phyloP scores from a whole-genome alignment of 345 rosid genomes.

The Rhizophora apiculata region DNA sequence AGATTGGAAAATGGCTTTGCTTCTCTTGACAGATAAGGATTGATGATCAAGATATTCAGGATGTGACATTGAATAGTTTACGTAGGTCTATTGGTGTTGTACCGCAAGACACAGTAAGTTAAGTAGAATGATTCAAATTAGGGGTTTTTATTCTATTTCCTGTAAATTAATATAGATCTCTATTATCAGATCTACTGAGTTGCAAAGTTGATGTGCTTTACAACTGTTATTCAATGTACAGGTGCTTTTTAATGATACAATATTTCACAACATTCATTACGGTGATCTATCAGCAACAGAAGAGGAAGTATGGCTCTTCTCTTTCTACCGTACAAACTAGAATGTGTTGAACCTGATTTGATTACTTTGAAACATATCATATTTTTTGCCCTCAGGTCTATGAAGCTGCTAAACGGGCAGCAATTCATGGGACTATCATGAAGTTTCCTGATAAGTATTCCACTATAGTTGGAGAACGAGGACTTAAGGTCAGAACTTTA shows the following conservation, averaged over 20 bases:
- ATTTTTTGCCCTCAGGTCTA: slow-evolving; percentile 56
- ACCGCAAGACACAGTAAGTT: slow-evolving; percentile 95
- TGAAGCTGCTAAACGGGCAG: slow-evolving; percentile 92
- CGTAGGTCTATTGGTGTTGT: slow-evolving; percentile 81
- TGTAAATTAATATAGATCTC: not conserved
- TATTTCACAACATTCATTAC: slow-evolving; percentile 92
- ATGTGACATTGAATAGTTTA: slow-evolving; percentile 71
- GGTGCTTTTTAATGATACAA: slow-evolving; percentile 97
- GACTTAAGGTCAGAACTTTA: slow-evolving; percentile 80
- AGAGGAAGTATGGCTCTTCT: slow-evolving; percentile 58
- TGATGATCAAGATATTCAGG: slow-evolving; percentile 84
- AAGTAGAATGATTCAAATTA: slow-evolving; percentile 4
- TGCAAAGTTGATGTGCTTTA: slow-evolving; percentile 9
- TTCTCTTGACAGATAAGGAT: slow-evolving; percentile 51
- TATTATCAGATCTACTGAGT: slow-evolving; percentile 1
- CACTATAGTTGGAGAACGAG: slow-evolving; percentile 95
- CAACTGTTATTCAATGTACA: slow-evolving; percentile 33
- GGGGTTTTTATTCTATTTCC: not conserved
- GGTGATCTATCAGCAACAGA: slow-evolving; percentile 89
- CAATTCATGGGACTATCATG: slow-evolving; percentile 90
- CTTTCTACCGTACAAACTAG: not conserved
- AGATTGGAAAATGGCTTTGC: not conserved
- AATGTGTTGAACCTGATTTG: not conserved
- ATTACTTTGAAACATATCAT: slow-evolving; percentile 10
- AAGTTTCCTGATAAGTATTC: slow-evolving; percentile 88